A percentile compares a stretch with the other conserved stretches of the same genome.
Conservation (phyloP, 345 rosid species). For the Gossypium thurberi region DNA sequence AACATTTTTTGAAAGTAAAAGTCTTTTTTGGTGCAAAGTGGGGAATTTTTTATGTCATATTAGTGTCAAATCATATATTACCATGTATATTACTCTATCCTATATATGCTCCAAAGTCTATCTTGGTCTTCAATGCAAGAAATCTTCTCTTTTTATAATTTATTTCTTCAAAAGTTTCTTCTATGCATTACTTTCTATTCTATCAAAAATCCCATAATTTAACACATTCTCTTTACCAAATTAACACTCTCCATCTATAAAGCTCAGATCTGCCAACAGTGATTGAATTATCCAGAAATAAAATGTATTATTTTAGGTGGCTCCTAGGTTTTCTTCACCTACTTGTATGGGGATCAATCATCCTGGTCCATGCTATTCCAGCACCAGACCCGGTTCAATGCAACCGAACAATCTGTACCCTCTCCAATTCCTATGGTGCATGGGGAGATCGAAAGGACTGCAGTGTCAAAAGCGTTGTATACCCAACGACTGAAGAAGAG, state of each 20-base stretch:
- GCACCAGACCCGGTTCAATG: constrained; percentile 57
- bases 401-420: constrained; percentile 42
- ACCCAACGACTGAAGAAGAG: constrained; percentile 70
- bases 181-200: background rate
- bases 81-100: background rate
- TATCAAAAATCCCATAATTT: background rate
- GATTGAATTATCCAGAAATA: background rate
- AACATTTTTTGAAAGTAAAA: too few species aligned
- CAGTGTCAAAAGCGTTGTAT: constrained; percentile 34
- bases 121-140: background rate
- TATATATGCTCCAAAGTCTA: background rate
- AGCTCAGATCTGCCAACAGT: background rate
- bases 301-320: background rate
- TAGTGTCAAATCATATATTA: too few species aligned
- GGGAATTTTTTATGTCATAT: too few species aligned
- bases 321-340: background rate
- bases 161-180: background rate
- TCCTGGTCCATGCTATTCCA: constrained; percentile 33
- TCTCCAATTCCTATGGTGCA: constrained; percentile 61
- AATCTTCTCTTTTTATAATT: background rate
- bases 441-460: constrained; percentile 77
- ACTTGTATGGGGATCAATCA: background rate
- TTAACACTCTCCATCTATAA: background rate
- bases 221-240: background rate
- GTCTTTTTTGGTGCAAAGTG: too few species aligned